phyloP scores from a whole-genome alignment of 2,329 filamentous ascomycete species.

The Hypomyces perniciosus region DNA sequence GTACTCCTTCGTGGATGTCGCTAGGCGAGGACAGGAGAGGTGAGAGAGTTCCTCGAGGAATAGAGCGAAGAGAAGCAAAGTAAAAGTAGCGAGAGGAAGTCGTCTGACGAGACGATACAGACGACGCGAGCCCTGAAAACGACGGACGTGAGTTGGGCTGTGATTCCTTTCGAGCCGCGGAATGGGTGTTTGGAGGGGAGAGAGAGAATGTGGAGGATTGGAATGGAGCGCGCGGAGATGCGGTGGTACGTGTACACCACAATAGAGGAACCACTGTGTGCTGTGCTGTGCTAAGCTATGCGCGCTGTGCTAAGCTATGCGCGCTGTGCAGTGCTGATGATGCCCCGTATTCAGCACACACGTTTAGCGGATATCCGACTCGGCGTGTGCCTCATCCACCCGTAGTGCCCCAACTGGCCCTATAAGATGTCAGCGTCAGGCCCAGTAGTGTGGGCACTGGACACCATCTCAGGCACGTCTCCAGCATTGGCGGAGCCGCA shows the following conservation, averaged over 20 bases:
- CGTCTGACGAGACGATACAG: neutral
- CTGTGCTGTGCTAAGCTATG: neutral
- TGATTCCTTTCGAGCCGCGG: neutral
- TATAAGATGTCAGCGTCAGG: neutral
- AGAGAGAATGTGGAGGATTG: neutral
- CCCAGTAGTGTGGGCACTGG: neutral
- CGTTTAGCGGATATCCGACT: constrained; percentile 9
- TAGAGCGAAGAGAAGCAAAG: neutral
- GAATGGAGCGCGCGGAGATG: neutral
- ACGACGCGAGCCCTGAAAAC: neutral
- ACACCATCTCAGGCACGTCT: no score
- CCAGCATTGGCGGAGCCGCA: no score
- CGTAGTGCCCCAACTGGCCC: neutral
- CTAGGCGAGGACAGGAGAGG: neutral
- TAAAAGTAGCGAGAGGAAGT: constrained; percentile 6
- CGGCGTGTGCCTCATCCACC: neutral
- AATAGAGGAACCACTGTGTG: neutral
- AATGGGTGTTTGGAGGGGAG: neutral
- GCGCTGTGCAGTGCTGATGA: constrained; percentile 3
- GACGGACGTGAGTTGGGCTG: constrained; percentile 9
- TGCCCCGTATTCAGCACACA: constrained; percentile 7
- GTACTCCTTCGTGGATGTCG: neutral
- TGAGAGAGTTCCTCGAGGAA: neutral
- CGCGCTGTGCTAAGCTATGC: neutral
- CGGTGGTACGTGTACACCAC: neutral